Base-by-base conservation (phyloP, 1,284 basidiomycete genomes). In the Agroathelia rolfsii region DNA sequence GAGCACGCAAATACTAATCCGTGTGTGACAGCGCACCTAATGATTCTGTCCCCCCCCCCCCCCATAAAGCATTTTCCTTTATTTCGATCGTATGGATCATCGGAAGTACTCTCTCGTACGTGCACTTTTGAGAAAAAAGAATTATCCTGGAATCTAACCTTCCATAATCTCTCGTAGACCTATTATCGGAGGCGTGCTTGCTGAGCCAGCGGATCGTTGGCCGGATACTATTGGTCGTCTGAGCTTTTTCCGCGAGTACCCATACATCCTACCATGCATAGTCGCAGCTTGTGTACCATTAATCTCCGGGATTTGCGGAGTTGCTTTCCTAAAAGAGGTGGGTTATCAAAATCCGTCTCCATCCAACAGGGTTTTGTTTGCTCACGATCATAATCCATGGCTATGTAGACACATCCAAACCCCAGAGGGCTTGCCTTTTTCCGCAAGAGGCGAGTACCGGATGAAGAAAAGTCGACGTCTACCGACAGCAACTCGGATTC, bases 191-290 rank as follows among this genome's bases (percentile, higher is more conserved):
- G 69, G 69, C 13, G 41, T 56, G 5, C 47, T 72, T 8, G 59
- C 66, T 3, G 52, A 56, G 15, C 69, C 69, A 6, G 56, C 57
- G 6, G 60, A 62, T 19, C 55, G 58, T 28, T 70, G 64, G 43
- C 68, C 63, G 2, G 32, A 42, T 14, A 28, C 56, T 1, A 69
- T 70, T 43, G 64, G 63, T 14, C 43, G 54, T 20, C 46, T 48
- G 3, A 38, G 44, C 6, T 64, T 72, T 42, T 51, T 69, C 44
- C 54, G 55, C 23, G 46, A 52, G 25, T 64, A 69, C 45, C 69
- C 70, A n/a, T 73, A 73, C 48, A 64, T 73, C 44, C 60, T 73
- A 22, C 63, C 70, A 10, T 75, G 71, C 44, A 53, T 62, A 8
- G 56, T 60, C 8, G 55, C 65, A 5, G 67, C 61, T 2, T 50